These are phyloP conservation scores for Tribonema minus DNA, from an alignment of 108 stramenopile species.

Conservation along the genomic window DNA sequence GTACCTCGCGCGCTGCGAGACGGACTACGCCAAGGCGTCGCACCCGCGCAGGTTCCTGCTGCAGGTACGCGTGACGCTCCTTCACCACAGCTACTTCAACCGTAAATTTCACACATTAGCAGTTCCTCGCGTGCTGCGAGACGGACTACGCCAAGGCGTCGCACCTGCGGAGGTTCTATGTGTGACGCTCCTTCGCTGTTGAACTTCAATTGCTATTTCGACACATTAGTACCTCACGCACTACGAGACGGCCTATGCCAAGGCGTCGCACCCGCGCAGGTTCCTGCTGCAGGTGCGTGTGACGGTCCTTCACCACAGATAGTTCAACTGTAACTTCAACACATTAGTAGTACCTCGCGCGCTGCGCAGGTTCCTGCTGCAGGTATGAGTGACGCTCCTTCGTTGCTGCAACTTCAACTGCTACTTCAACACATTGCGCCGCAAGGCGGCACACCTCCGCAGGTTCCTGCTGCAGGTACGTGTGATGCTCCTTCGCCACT, in stretches of 20 bases:
- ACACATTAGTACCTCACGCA: slow-evolving; percentile 16
- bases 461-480: too few species aligned
- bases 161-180: slow-evolving; percentile 33
- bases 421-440: background rate
- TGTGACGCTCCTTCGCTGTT: too few species aligned
- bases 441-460: slow-evolving; percentile 10
- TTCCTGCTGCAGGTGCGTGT: too few species aligned
- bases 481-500: too few species aligned
- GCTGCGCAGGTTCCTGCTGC: slow-evolving; percentile 25
- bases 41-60: slow-evolving; percentile 28
- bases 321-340: too few species aligned
- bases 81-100: too few species aligned
- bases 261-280: slow-evolving; percentile 17
- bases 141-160: slow-evolving; percentile 31
- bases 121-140: slow-evolving; percentile 27
- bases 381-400: background rate
- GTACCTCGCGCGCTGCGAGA: slow-evolving; percentile 32
- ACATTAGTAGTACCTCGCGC: slow-evolving; percentile 20
- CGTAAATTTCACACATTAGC: too few species aligned
- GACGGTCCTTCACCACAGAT: too few species aligned
- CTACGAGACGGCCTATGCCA: slow-evolving; percentile 39
- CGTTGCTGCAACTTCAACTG: too few species aligned
- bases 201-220: too few species aligned
- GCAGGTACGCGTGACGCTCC: background rate
- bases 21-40: slow-evolving; percentile 31